Percentiles rank a stretch among this genome's conserved stretches.
These are phyloP conservation scores for Perkinsus olseni DNA, from an alignment of 169 alveolate genomes.

Conservation along the genomic window DNA sequence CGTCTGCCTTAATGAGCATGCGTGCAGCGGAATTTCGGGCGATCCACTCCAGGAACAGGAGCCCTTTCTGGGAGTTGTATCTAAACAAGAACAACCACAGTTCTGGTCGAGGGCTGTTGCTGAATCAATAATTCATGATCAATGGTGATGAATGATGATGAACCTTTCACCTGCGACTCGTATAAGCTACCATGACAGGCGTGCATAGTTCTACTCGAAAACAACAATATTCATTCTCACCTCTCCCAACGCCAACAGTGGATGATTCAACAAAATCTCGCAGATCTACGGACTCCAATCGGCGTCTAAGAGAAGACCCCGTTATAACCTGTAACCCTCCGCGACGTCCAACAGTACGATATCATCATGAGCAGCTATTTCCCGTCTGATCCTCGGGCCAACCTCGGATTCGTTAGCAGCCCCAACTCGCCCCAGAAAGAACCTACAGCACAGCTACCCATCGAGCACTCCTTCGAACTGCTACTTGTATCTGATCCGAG, in stretches of 20 bases:
- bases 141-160: too few species aligned
- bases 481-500: background rate
- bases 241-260: too few species aligned
- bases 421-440: background rate
- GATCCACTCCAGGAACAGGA: slow-evolving; percentile 3
- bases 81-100: background rate
- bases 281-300: too few species aligned
- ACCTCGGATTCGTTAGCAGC: background rate
- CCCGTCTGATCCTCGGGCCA: background rate
- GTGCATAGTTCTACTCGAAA: too few species aligned
- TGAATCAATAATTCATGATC: too few species aligned
- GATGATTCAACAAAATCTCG: too few species aligned
- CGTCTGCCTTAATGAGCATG: background rate
- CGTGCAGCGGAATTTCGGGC: background rate
- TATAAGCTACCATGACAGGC: too few species aligned
- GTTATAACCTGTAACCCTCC: background rate
- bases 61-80: background rate
- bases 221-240: too few species aligned
- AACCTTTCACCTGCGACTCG: too few species aligned
- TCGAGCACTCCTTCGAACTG: background rate
- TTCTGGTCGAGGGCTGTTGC: too few species aligned
- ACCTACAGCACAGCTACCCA: background rate
- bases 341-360: background rate
- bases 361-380: background rate
- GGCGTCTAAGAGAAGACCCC: background rate